A percentile compares a stretch with the other conserved stretches of the same genome.
These are phyloP conservation scores for Aspergillus quadricinctus DNA, from an alignment of 2,329 filamentous ascomycete species.

Conservation along the genomic window DNA sequence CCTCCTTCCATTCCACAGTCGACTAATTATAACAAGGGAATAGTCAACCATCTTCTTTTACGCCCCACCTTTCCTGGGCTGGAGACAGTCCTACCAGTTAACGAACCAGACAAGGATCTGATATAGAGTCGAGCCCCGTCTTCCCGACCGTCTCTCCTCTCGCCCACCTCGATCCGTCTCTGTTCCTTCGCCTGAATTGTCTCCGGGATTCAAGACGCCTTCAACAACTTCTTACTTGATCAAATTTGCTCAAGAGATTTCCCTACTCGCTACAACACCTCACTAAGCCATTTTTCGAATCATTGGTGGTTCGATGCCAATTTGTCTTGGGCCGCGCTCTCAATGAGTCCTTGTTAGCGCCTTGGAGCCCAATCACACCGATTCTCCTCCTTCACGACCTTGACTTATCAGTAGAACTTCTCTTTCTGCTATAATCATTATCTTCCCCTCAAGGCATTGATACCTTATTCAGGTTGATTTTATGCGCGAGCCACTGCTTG, in stretches of 20 bases:
- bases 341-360: conserved; percentile 20
- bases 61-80: conserved; percentile 17
- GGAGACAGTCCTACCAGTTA: conserved; percentile 1
- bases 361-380: conserved; percentile 22
- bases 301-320: not conserved
- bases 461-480: not conserved
- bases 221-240: not conserved
- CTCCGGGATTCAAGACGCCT: not conserved
- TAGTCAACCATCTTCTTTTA: conserved; percentile 7
- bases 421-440: not conserved
- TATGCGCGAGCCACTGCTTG: not conserved
- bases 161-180: not conserved
- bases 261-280: not conserved
- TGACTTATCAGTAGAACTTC: conserved; percentile 13
- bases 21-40: conserved; percentile 16
- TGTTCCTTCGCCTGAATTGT: conserved; percentile 1
- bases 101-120: conserved; percentile 12
- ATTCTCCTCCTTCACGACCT: conserved; percentile 20
- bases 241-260: not conserved
- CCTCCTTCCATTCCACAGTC: conserved; percentile 15
- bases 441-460: not conserved
- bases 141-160: conserved; percentile 7
- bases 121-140: conserved; percentile 13
- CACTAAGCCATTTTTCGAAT: not conserved
- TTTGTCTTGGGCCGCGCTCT: conserved; percentile 1